These are phyloP conservation scores for Leucogyrophana mollusca DNA, from an alignment of 768 basidiomycete species.

Conservation along the genomic window DNA sequence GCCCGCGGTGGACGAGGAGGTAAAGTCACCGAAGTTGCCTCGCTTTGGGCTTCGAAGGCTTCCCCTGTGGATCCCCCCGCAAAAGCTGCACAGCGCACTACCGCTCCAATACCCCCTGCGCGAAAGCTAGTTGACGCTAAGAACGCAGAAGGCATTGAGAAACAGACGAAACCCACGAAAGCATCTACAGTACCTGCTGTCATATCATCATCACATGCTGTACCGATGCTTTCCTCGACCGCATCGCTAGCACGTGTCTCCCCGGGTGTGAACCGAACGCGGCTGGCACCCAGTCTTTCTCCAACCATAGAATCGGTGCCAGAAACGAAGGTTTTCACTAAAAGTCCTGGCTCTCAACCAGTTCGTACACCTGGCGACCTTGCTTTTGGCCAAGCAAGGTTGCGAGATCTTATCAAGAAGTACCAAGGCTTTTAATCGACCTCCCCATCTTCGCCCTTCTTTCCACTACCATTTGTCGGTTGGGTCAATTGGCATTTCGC, in stretches of 20 bases:
- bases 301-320: conserved; percentile 22
- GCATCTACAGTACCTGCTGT: conserved; percentile 67
- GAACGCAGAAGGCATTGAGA: background rate
- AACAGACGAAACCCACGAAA: conserved; percentile 44
- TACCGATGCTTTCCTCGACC: conserved; percentile 71
- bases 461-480: background rate
- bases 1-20: conserved; percentile 79
- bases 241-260: conserved; percentile 67
- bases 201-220: conserved; percentile 70
- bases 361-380: conserved; percentile 40
- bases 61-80: conserved; percentile 7
- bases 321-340: conserved; percentile 13
- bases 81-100: conserved; percentile 15
- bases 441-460: background rate
- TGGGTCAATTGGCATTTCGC: too few species aligned
- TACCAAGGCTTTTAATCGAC: conserved; percentile 51
- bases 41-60: conserved; percentile 68
- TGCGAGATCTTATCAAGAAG: conserved; percentile 79
- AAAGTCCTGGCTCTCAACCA: conserved; percentile 6
- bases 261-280: conserved; percentile 16
- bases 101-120: background rate
- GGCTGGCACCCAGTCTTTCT: conserved; percentile 35
- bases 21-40: conserved; percentile 67
- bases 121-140: conserved; percentile 9
- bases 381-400: conserved; percentile 73